Evolutionary conservation across 805 yeast genomes (phyloP), one percentile per base, ranked within the genome.

Genomic region (Candida hispaniensis): DNA sequence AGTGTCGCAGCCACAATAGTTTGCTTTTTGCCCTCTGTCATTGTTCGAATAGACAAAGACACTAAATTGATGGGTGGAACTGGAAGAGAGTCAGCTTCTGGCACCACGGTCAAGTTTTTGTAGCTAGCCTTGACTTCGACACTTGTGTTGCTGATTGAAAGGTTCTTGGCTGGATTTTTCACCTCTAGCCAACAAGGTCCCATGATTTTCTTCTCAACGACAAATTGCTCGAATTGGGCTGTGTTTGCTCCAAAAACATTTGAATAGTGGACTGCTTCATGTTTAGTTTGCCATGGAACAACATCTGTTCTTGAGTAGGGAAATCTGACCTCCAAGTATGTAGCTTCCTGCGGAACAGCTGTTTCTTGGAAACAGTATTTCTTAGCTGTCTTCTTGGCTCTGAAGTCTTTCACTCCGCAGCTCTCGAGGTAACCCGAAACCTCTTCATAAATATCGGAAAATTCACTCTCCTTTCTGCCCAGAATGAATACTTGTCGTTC

Each of bases 121-220:
- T 30, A 10, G 30, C 15, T 18, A 13, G 25, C 25, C 3, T 19
- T 14, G 13, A 34, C 10, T 8, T 32, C 36, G 14, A 32, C 18
- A 5, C 28, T 28, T 7, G 36, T 32, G 17, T 14, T 18, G 2
- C 28, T 23, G 18, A 32, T 23, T 13, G 18, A 28, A 12, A 27
- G 28, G 14, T 32, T 27, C 2, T 28, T 28, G 6, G 27, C 22
- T 30, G 76, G 78, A 33, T 70, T 66, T 26, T 66, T 62, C 34
- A 91, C 64, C 30, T 79, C 79, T 34, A 91, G 61, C 98, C 98
- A 91, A 54, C 97, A 85, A 3, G 98, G 98, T 7, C 98, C 98
- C 95, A 83, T 86, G 27, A 91, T 67, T 46, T 78, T 75, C 47
- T 80, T 67, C 54, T 77, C 82, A 15, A 86, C 48, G 7, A 83